Conservation (phyloP, 1,139 yeast genomes). For the Taphrina flavorubra region DNA sequence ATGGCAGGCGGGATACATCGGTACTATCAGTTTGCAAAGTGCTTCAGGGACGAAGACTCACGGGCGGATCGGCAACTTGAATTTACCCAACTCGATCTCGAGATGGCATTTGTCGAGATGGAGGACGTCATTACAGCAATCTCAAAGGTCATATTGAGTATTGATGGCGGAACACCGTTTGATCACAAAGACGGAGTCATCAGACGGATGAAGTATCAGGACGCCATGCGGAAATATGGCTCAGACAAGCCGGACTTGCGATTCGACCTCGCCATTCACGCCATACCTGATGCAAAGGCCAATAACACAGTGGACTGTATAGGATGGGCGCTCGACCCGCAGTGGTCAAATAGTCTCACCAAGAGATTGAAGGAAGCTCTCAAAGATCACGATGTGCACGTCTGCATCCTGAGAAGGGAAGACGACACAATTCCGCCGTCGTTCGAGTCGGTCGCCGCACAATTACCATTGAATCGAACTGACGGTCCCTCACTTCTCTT, state of each 20-base stretch:
- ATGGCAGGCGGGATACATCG: conserved; percentile 91
- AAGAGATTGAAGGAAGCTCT: conserved; percentile 49
- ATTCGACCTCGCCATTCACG: conserved; percentile 59
- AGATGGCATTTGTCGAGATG: conserved; percentile 80
- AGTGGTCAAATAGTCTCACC: conserved; percentile 2
- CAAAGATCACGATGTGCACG: conserved; percentile 16
- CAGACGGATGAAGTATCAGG: conserved; percentile 63
- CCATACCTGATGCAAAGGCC: conserved; percentile 45
- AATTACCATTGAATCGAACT: neutral
- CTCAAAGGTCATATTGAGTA: conserved; percentile 59
- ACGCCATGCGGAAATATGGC: conserved; percentile 77
- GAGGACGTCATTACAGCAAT: conserved; percentile 71
- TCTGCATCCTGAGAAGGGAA: conserved; percentile 58
- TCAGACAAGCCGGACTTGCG: conserved; percentile 94
- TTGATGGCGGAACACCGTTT: conserved; percentile 42
- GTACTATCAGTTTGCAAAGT: conserved; percentile 88
- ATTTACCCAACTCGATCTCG: conserved; percentile 93
- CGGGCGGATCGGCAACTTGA: conserved; percentile 97
- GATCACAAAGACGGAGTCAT: conserved; percentile 13
- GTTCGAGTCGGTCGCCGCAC: conserved; percentile 8
- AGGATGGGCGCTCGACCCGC: neutral
- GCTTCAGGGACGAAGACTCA: conserved; percentile 94
- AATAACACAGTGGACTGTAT: conserved; percentile 50
- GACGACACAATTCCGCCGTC: neutral
- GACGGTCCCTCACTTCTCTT: conserved; percentile 58